phyloP scores from a whole-genome alignment of 306 rosid genomes.

The cucumber (Cucumis sativus) region DNA sequence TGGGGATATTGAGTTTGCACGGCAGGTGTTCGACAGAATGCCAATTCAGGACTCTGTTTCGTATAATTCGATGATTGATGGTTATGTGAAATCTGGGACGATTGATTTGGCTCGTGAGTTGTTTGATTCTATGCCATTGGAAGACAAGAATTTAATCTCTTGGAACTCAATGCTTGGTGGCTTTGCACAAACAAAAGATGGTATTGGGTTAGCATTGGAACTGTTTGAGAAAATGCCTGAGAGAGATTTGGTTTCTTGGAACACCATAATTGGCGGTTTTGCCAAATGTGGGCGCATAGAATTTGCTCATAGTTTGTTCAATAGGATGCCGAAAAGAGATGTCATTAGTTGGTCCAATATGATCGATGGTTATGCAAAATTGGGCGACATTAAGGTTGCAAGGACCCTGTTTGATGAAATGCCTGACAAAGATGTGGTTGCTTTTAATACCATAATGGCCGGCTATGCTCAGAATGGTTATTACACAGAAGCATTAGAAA shows the following conservation, averaged over 20 bases:
- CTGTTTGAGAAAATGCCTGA: slow-evolving; percentile 54
- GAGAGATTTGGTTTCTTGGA: slow-evolving; percentile 68
- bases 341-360: slow-evolving; percentile 54
- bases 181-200: slow-evolving; percentile 30
- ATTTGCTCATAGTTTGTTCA: slow-evolving; percentile 36
- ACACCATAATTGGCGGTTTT: slow-evolving; percentile 58
- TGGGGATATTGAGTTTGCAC: slow-evolving; percentile 36
- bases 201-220: slow-evolving; percentile 35
- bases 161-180: slow-evolving; percentile 71
- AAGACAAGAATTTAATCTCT: slow-evolving; percentile 48
- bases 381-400: slow-evolving; percentile 31
- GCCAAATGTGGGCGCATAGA: slow-evolving; percentile 46
- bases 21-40: slow-evolving; percentile 48
- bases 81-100: slow-evolving; percentile 46
- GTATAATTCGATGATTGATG: slow-evolving; percentile 58
- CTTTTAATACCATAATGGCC: slow-evolving; percentile 63
- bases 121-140: slow-evolving; percentile 37
- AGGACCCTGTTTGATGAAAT: slow-evolving; percentile 56
- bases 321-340: slow-evolving; percentile 42
- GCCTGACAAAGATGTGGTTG: slow-evolving; percentile 38
- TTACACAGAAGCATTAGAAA: slow-evolving; percentile 43
- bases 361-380: slow-evolving; percentile 53
- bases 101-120: slow-evolving; percentile 34
- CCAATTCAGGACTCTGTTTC: slow-evolving; percentile 46
- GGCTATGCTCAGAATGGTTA: slow-evolving; percentile 55